Percentiles rank a stretch among this genome's conserved stretches.
These are phyloP conservation scores for Vitis amurensis DNA, from an alignment of 164 flowering plant genomes.

Conservation along the genomic window DNA sequence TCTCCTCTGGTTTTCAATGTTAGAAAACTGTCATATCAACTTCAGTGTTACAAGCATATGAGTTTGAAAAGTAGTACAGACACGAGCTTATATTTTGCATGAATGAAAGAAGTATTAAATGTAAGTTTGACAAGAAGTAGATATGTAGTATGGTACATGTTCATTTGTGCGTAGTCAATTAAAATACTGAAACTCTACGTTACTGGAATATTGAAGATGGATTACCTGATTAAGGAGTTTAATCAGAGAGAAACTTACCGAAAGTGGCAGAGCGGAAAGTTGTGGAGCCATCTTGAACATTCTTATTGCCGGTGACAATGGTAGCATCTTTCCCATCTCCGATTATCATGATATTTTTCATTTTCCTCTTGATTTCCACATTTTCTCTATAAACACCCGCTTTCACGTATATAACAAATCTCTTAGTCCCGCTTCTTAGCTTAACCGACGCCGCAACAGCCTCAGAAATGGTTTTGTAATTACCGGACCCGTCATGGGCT, in stretches of 20 bases:
- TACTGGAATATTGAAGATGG: too few species aligned
- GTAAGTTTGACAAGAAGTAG: too few species aligned
- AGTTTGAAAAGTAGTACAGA: too few species aligned
- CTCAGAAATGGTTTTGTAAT: constrained; percentile 53
- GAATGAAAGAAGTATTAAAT: background rate
- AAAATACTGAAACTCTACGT: too few species aligned
- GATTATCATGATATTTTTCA: constrained; percentile 54
- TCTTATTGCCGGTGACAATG: constrained; percentile 47
- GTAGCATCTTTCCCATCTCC: constrained; percentile 74
- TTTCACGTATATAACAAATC: constrained; percentile 57
- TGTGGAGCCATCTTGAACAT: constrained; percentile 48
- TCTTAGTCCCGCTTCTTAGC: constrained; percentile 18
- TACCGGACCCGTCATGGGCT: constrained; percentile 64
- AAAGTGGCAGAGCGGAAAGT: constrained; percentile 71
- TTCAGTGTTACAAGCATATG: too few species aligned
- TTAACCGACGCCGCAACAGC: constrained; percentile 44
- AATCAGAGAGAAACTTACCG: constrained; percentile 36
- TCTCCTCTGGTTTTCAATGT: too few species aligned
- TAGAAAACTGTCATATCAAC: too few species aligned
- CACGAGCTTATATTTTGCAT: background rate
- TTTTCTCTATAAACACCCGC: constrained; percentile 58
- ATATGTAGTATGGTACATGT: too few species aligned
- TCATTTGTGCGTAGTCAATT: too few species aligned
- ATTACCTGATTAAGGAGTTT: too few species aligned
- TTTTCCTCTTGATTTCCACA: constrained; percentile 37